Percentiles rank a stretch among this genome's conserved stretches.
These are phyloP conservation scores for Cyberlindnera mississippiensis DNA, from an alignment of 805 yeast species.

Conservation along the genomic window DNA sequence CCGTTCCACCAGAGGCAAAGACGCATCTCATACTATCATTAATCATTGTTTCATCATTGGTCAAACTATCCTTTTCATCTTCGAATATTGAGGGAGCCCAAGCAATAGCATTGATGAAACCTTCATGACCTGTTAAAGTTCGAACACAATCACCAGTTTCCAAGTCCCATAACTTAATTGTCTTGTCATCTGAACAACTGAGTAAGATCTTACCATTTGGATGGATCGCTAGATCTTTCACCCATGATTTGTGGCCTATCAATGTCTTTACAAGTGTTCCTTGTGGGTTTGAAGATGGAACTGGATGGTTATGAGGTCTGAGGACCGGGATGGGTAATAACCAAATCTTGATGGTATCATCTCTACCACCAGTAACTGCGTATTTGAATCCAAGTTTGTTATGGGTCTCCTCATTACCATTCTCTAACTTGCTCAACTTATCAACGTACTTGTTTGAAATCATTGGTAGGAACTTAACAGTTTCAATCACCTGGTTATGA, in stretches of 20 bases:
- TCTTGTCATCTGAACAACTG: slow-evolving; percentile 76
- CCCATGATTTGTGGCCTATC: slow-evolving; percentile 85
- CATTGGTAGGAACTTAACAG: slow-evolving; percentile 60
- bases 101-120: slow-evolving; percentile 62
- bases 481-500: slow-evolving; percentile 81
- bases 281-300: slow-evolving; percentile 56
- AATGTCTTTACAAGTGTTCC: slow-evolving; percentile 57
- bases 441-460: slow-evolving; percentile 46
- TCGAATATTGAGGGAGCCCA: slow-evolving; percentile 45
- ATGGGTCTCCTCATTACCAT: slow-evolving; percentile 26
- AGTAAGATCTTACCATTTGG: slow-evolving; percentile 70
- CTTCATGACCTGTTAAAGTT: slow-evolving; percentile 62
- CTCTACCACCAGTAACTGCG: slow-evolving; percentile 77
- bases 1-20: slow-evolving; percentile 92
- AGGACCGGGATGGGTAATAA: slow-evolving; percentile 61
- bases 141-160: slow-evolving; percentile 43
- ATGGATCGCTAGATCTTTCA: slow-evolving; percentile 62
- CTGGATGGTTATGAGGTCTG: slow-evolving; percentile 51
- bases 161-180: slow-evolving; percentile 76
- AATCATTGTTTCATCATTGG: slow-evolving; percentile 29
- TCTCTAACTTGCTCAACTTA: slow-evolving; percentile 31
- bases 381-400: slow-evolving; percentile 56
- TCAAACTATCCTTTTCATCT: slow-evolving; percentile 26
- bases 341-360: slow-evolving; percentile 74
- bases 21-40: slow-evolving; percentile 55